Base-by-base conservation (phyloP, 768 basidiomycete genomes). In the Hebeloma cylindrosporum region DNA sequence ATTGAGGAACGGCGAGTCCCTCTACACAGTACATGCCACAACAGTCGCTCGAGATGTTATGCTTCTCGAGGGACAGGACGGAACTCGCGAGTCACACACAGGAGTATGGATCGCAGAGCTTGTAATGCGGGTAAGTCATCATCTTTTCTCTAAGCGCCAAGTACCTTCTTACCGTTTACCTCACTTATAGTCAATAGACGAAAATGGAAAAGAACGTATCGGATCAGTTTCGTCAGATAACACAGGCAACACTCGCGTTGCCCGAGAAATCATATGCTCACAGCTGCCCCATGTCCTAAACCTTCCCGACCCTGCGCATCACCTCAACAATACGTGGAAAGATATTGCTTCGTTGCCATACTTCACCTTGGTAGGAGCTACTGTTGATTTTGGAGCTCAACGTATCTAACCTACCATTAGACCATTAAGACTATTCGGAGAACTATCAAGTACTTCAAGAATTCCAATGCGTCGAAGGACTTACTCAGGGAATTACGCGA, bases 11-110 rank as follows among this genome's bases (percentile, higher is more conserved):
- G 50, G 50, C 0, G 45, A 56, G 0, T 27, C 54, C 0, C 23
- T 61, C 1, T 61, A 59, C 27, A 61, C 56, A 0, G 43, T 59
- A 2, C 60, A 61, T 37, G 51, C 52, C 3, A 59, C 53, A 8
- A 52, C 57, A 9, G 11, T 31, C 0, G 18, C 14, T 4, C 7
- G 41, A 9, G n/a, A 47, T 13, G 40, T 40, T 0, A 45, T 58
- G 28, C 32, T 58, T 9, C n/a, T 58, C 2, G 57, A 57, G 13
- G 43, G 43, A 1, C 34, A 37, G 11, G 43, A 57, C 16, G 43
- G 52, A 17, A 48, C 48, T 0, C 5, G 14, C 1, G 44, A 31
- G 9, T 49, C 47, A 1, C 59, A 56, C 25, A 60, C 50, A 2
- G 54, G 56, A 0, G 43, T 38, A 25, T 56, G 51, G 54, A 56